Percentiles rank a stretch among this genome's conserved stretches.
phyloP scores from a whole-genome alignment of 768 basidiomycete species.

The Tulasnella sp. region DNA sequence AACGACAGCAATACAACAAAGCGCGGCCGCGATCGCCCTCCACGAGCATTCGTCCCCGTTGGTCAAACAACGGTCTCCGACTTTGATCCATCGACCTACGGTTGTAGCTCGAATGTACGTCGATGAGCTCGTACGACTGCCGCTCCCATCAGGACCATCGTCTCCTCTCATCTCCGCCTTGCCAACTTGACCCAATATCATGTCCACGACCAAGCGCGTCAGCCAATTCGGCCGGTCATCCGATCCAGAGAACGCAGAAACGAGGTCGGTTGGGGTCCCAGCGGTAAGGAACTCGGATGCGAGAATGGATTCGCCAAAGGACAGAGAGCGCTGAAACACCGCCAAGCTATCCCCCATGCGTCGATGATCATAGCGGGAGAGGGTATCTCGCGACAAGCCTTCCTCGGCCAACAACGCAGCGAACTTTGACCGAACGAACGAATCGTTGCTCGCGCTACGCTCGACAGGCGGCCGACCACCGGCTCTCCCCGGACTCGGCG shows the following conservation, averaged over 20 bases:
- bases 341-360: conserved; percentile 57
- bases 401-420: conserved; percentile 31
- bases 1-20: conserved; percentile 67
- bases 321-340: conserved; percentile 32
- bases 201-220: conserved; percentile 61
- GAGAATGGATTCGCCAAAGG: not conserved
- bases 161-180: conserved; percentile 24
- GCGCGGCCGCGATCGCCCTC: conserved; percentile 60
- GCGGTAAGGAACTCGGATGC: not conserved
- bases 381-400: conserved; percentile 59
- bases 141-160: not conserved
- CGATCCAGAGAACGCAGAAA: conserved; percentile 48
- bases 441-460: conserved; percentile 7
- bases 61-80: conserved; percentile 65
- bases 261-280: not conserved
- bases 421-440: not conserved
- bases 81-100: conserved; percentile 60
- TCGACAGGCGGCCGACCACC: not conserved
- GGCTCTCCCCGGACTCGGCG: not conserved
- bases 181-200: conserved; percentile 58
- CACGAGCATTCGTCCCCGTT: conserved; percentile 74
- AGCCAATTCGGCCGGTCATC: conserved; percentile 74
- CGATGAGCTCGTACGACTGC: conserved; percentile 15
- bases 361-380: conserved; percentile 54
- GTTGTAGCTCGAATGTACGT: conserved; percentile 67